Evolutionary conservation across 139 green algal species (phyloP).

Genomic region (Zygnema cylindricum): DNA sequence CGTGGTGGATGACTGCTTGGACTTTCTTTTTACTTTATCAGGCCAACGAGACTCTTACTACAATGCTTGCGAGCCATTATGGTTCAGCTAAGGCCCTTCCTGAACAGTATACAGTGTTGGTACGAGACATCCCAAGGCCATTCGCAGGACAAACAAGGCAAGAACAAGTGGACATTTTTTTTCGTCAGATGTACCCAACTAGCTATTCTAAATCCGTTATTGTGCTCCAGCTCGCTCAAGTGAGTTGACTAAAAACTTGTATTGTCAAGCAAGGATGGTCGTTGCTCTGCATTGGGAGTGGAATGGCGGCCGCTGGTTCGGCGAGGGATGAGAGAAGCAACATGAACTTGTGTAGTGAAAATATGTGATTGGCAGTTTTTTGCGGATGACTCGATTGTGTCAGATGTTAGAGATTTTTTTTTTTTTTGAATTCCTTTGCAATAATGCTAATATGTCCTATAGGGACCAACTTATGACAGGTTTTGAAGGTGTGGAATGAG

Average conservation of each 20-base stretch:
- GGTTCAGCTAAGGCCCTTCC: conserved; percentile 5
- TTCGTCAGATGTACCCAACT: not conserved
- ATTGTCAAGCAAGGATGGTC: too few relatives aligned
- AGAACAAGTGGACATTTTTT: conserved; percentile 17
- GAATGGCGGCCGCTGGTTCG: too few relatives aligned
- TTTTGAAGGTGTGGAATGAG: conserved; percentile 20
- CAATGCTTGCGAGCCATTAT: not conserved
- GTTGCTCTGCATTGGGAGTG: too few relatives aligned
- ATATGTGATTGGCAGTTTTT: too few relatives aligned
- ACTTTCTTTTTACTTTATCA: conserved; percentile 21
- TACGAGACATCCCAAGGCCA: conserved; percentile 39
- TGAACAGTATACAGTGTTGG: conserved; percentile 33
- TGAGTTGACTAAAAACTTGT: not conserved
- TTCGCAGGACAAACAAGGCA: not conserved
- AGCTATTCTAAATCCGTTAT: not conserved
- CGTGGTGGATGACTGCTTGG: conserved; percentile 29
- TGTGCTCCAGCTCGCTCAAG: not conserved
- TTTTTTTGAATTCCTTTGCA: too few relatives aligned
- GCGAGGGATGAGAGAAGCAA: too few relatives aligned
- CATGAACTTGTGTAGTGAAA: too few relatives aligned
- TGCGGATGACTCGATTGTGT: too few relatives aligned
- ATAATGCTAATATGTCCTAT: too few relatives aligned
- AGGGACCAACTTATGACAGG: not conserved
- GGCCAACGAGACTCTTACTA: conserved; percentile 10
- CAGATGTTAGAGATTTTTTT: too few relatives aligned